Conservation (phyloP, 768 basidiomycete species). For the Amanita thiersii region DNA sequence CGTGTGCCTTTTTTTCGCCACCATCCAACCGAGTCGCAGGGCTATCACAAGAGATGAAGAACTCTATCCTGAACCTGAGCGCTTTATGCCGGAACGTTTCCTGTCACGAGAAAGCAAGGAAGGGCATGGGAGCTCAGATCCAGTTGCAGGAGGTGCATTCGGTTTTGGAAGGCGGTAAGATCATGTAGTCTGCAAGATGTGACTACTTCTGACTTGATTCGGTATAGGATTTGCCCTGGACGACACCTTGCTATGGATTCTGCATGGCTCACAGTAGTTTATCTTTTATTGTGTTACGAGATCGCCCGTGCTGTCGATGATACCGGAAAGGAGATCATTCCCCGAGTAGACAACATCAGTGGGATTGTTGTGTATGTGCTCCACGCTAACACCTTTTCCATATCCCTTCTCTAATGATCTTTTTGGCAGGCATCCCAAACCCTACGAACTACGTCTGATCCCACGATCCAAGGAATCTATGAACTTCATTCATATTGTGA, state of each 20-base stretch:
- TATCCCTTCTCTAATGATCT: not conserved
- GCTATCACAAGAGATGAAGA: slow-evolving; percentile 41
- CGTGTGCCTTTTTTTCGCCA: not conserved
- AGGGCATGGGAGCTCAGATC: slow-evolving; percentile 17
- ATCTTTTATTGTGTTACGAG: slow-evolving; percentile 15
- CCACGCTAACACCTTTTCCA: not conserved
- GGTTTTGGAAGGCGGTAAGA: slow-evolving; percentile 25
- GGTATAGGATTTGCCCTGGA: slow-evolving; percentile 16
- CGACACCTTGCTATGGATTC: slow-evolving; percentile 18
- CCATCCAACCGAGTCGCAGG: slow-evolving; percentile 21
- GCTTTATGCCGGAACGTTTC: slow-evolving; percentile 51
- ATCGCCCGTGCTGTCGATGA: slow-evolving; percentile 14
- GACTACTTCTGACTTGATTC: not conserved
- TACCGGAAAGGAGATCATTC: slow-evolving; percentile 16
- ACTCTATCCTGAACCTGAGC: slow-evolving; percentile 41
- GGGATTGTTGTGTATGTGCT: slow-evolving; percentile 5
- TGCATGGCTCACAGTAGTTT: slow-evolving; percentile 16
- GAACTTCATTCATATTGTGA: slow-evolving; percentile 1
- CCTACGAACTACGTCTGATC: not conserved
- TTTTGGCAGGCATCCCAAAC: slow-evolving; percentile 5
- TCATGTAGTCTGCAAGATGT: not conserved
- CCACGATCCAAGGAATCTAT: slow-evolving; percentile 3
- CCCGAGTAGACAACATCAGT: slow-evolving; percentile 11
- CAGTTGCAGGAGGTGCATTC: slow-evolving; percentile 17
- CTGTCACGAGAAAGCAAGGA: slow-evolving; percentile 19